Evolutionary conservation across 2,329 filamentous ascomycete genomes (phyloP).

Genomic region (Diaporthe amygdali): DNA sequence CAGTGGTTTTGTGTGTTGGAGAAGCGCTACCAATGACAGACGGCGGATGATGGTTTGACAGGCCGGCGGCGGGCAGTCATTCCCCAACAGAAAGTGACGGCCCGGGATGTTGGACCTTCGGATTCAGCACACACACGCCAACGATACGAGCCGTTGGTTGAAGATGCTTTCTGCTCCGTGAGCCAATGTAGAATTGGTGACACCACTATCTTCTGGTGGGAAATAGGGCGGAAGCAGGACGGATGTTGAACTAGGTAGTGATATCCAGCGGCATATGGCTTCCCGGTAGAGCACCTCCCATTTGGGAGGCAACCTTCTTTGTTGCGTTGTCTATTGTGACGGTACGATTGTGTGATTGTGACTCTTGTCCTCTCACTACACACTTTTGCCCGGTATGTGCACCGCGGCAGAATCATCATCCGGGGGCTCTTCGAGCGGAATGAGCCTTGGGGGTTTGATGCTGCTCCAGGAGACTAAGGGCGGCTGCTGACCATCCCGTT

Average conservation of each 20-base stretch:
- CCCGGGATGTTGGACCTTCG: not conserved
- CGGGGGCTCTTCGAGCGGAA: not conserved
- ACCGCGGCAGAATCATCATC: not conserved
- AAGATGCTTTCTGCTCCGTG: not conserved
- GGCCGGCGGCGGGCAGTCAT: not conserved
- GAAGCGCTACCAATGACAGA: not conserved
- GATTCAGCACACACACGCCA: not conserved
- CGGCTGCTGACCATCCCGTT: not conserved
- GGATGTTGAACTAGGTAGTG: not conserved
- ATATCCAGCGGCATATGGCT: not conserved
- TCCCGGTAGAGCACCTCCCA: not conserved
- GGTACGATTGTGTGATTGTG: not conserved
- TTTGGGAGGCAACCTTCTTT: not conserved
- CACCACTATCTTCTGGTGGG: not conserved
- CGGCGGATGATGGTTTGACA: not conserved
- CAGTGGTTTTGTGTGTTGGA: not conserved
- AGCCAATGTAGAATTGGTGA: not conserved
- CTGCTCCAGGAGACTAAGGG: not conserved
- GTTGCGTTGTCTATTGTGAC: not conserved
- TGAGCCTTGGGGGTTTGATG: not conserved
- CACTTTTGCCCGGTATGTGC: not conserved
- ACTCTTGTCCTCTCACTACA: not conserved
- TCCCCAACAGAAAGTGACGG: constrained; percentile 14
- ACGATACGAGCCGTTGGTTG: not conserved
- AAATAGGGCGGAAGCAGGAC: not conserved